Evolutionary conservation across 257 asterid species (phyloP).

Genomic region (Fraxinus pennsylvanica): DNA sequence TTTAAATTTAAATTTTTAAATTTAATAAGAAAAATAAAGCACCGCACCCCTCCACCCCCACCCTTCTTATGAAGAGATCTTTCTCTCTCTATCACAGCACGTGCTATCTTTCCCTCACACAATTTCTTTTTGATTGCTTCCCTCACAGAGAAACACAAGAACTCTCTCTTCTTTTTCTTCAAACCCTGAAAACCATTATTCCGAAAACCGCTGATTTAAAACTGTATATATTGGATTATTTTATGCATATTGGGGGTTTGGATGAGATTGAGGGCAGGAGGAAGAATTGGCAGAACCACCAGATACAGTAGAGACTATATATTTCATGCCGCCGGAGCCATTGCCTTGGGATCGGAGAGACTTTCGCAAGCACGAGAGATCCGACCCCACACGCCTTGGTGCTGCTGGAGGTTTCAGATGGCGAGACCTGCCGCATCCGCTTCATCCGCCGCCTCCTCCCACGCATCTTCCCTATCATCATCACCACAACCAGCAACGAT

Average conservation of each 20-base stretch:
- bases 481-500: constrained; percentile 49
- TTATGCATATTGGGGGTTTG: constrained; percentile 3
- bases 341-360: constrained; percentile 97
- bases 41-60: background rate
- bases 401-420: constrained; percentile 68
- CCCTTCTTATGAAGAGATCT: background rate
- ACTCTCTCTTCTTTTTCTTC: background rate
- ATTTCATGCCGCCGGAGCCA: constrained; percentile 94
- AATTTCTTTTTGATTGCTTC: background rate
- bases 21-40: background rate
- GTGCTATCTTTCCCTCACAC: background rate
- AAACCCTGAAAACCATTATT: background rate
- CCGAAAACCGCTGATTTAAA: background rate
- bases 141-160: background rate
- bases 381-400: constrained; percentile 52
- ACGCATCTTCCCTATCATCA: constrained; percentile 37
- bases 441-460: constrained; percentile 44
- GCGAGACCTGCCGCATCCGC: constrained; percentile 64
- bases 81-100: background rate
- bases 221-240: background rate
- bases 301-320: background rate
- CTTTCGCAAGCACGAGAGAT: constrained; percentile 84
- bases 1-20: background rate
- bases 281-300: background rate
- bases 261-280: background rate